phyloP scores from a whole-genome alignment of 2,329 filamentous ascomycete species.

The Westerdykella aurantiaca region DNA sequence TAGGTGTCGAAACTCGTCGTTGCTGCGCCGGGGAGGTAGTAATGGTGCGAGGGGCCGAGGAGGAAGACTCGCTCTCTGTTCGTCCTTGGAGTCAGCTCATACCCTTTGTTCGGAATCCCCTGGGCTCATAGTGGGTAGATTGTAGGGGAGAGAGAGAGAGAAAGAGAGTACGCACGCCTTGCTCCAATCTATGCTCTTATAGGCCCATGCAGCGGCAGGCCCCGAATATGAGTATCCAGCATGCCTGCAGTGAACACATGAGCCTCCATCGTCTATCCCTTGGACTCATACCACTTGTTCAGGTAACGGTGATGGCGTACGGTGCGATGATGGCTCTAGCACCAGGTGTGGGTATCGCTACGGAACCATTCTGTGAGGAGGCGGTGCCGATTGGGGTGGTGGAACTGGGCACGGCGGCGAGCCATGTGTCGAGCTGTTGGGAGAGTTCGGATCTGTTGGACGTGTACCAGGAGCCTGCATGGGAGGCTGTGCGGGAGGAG shows the following conservation, averaged over 20 bases:
- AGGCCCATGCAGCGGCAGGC: constrained; percentile 87
- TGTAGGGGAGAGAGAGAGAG: background rate
- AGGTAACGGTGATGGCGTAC: constrained; percentile 50
- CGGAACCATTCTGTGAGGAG: constrained; percentile 32
- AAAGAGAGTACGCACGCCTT: constrained; percentile 51
- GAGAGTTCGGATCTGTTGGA: constrained; percentile 55
- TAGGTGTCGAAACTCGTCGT: constrained; percentile 67
- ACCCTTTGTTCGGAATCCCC: background rate
- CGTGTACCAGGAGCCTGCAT: constrained; percentile 87
- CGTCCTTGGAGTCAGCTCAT: constrained; percentile 1
- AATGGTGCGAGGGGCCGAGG: constrained; percentile 86
- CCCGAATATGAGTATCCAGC: constrained; percentile 93
- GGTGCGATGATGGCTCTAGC: constrained; percentile 88
- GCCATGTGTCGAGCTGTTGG: constrained; percentile 65
- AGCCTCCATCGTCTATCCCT: constrained; percentile 12
- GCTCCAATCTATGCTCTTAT: constrained; percentile 78
- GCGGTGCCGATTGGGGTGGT: constrained; percentile 55
- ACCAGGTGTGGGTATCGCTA: constrained; percentile 60
- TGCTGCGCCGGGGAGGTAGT: constrained; percentile 71
- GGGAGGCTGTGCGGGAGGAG: constrained; percentile 54
- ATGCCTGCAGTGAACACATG: constrained; percentile 56
- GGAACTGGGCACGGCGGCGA: constrained; percentile 63
- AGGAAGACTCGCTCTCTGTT: constrained; percentile 78
- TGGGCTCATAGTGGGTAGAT: background rate
- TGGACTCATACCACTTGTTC: background rate